Conservation (phyloP, 2,329 filamentous ascomycete species). For the Elsinoe batatas region DNA sequence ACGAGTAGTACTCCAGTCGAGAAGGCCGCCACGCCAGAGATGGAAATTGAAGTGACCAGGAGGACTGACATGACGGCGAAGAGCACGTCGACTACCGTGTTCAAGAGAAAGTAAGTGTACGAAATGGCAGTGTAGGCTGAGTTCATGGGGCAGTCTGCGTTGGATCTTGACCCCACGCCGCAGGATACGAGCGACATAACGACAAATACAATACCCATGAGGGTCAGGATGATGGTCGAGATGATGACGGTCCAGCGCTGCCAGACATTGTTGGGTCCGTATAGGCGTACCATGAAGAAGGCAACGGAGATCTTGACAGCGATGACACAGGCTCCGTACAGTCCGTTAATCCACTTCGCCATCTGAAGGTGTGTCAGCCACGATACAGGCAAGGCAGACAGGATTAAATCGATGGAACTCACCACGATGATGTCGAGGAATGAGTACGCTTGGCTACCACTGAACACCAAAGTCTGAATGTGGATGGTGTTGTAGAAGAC, state of each 20-base stretch:
- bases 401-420: not conserved
- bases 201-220: not conserved
- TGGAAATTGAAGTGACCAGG: not conserved
- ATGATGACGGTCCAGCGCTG: not conserved
- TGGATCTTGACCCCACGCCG: not conserved
- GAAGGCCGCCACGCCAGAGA: not conserved
- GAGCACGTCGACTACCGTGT: not conserved
- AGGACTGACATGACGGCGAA: not conserved
- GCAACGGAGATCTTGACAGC: not conserved
- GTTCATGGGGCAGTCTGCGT: not conserved
- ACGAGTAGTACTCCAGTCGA: not conserved
- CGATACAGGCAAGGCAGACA: not conserved
- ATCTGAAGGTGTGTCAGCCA: not conserved
- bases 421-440: not conserved
- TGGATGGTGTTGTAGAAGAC: not conserved
- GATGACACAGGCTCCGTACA: not conserved
- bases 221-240: not conserved
- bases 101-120: not conserved
- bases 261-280: not conserved
- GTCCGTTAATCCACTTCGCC: not conserved
- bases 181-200: not conserved
- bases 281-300: not conserved
- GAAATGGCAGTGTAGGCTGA: not conserved
- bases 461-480: not conserved
- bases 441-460: not conserved